Evolutionary conservation across 2,329 filamentous ascomycete species (phyloP), one percentile per base, ranked within the genome.

Genomic region (Talaromyces sp.): DNA sequence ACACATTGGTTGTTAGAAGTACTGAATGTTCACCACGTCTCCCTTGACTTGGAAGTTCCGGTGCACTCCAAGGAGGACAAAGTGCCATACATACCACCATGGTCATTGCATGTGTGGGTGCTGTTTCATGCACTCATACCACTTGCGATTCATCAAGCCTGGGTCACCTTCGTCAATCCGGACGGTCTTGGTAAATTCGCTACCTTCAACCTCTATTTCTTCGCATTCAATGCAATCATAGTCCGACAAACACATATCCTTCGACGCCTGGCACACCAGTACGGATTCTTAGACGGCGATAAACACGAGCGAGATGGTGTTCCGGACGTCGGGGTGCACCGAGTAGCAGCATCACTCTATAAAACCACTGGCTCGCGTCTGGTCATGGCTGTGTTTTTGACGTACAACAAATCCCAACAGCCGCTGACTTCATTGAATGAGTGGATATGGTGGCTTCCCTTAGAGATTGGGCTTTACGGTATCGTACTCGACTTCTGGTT

Each of bases 401-500:
- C 66, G 21, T 71, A 72, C 61, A 61, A 63, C 11, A 36, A 53
- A 2, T 63, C 56, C 8, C 63, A 63, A 40, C 41, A 63, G 0
- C 72, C 71, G 1, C 48, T 60, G 1, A 56, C 65, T 9, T 64
- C 70, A 35, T 67, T 64, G 56, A 74, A 71, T 67, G 61, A 60
- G n/a, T 58, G 56, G 56, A 45, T 52, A 36, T 52, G 56, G 28
- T 58, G 56, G 56, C 67, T 77, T 0, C 65, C 71, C 0, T 28
- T 78, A 5, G 72, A 77, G 37, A 65, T 75, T 5, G 72, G 72
- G 0, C 62, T 77, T 0, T 78, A 78, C 59, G 70, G 69, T 3
- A 68, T 78, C 52, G 64, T 78, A 8, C 67, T 78, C 5, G 76
- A 78, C 62, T 76, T 77, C 50, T 78, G 74, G 74, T 77, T 76